These are phyloP conservation scores for Suhomyces sp. DNA, from an alignment of 805 yeast genomes.

Conservation along the genomic window DNA sequence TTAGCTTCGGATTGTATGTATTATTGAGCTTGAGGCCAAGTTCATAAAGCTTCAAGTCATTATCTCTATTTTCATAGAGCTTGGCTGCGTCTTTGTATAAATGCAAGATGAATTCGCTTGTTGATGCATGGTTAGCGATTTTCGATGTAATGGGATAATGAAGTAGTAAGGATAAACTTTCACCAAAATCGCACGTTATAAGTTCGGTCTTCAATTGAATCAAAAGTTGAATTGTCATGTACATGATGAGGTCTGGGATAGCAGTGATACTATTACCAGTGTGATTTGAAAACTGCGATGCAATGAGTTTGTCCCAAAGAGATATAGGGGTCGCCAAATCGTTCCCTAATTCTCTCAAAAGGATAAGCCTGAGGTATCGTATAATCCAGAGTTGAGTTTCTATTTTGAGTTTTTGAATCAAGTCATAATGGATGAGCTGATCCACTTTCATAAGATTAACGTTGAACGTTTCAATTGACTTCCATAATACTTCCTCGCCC, in stretches of 20 bases:
- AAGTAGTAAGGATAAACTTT: slow-evolving; percentile 46
- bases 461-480: slow-evolving; percentile 50
- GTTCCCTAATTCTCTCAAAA: slow-evolving; percentile 49
- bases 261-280: slow-evolving; percentile 14
- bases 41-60: slow-evolving; percentile 39
- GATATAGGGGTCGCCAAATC: slow-evolving; percentile 31
- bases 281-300: slow-evolving; percentile 14
- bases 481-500: slow-evolving; percentile 41
- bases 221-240: slow-evolving; percentile 42
- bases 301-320: slow-evolving; percentile 52
- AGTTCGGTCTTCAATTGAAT: slow-evolving; percentile 45
- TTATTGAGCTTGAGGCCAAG: slow-evolving; percentile 42
- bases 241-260: slow-evolving; percentile 40
- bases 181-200: slow-evolving; percentile 51
- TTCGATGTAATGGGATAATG: slow-evolving; percentile 46
- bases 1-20: slow-evolving; percentile 38
- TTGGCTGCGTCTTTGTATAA: slow-evolving; percentile 35
- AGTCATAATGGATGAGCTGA: slow-evolving; percentile 44
- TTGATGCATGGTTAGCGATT: slow-evolving; percentile 9
- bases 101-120: slow-evolving; percentile 21
- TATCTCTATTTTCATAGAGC: slow-evolving; percentile 30
- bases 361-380: slow-evolving; percentile 47
- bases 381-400: slow-evolving; percentile 57
- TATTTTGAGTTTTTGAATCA: slow-evolving; percentile 42
- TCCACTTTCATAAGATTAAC: slow-evolving; percentile 50